Percentiles rank a stretch among this genome's conserved stretches.
Conservation (phyloP, 2,329 filamentous ascomycete species). For the Paraphoma sp. region DNA sequence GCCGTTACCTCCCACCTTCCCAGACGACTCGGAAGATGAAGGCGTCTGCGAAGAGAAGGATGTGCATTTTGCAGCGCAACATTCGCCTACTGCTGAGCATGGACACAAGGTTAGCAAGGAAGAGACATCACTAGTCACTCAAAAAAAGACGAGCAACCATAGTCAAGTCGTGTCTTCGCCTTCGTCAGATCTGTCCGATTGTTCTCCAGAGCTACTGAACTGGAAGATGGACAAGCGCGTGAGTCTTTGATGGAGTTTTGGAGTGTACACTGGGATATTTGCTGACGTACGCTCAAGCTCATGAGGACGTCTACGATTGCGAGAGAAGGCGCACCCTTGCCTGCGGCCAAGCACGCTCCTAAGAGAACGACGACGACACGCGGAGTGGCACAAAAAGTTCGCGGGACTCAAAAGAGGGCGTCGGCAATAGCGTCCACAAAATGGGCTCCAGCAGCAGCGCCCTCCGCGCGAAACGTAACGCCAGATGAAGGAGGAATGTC, state of each 20-base stretch:
- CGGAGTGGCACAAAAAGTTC: background rate
- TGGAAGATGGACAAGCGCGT: background rate
- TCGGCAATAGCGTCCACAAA: background rate
- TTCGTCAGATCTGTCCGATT: background rate
- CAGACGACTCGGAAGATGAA: conserved; percentile 8
- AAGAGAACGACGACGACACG: background rate
- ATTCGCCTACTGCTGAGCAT: background rate
- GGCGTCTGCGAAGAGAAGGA: background rate
- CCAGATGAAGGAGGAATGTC: background rate
- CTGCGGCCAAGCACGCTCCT: background rate
- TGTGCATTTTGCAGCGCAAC: background rate
- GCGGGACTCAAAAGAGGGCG: background rate
- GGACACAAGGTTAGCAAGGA: background rate
- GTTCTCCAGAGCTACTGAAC: background rate
- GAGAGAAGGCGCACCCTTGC: background rate
- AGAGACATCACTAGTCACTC: background rate
- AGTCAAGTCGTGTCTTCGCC: background rate
- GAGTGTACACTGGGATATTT: background rate
- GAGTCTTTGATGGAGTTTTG: background rate
- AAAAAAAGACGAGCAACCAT: background rate
- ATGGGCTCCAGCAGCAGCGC: background rate
- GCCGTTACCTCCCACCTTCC: conserved; percentile 22
- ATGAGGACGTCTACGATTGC: background rate
- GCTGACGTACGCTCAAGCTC: background rate
- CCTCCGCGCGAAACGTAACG: background rate